Conservation (phyloP, 2,329 filamentous ascomycete species). For the Claviceps maximensis region DNA sequence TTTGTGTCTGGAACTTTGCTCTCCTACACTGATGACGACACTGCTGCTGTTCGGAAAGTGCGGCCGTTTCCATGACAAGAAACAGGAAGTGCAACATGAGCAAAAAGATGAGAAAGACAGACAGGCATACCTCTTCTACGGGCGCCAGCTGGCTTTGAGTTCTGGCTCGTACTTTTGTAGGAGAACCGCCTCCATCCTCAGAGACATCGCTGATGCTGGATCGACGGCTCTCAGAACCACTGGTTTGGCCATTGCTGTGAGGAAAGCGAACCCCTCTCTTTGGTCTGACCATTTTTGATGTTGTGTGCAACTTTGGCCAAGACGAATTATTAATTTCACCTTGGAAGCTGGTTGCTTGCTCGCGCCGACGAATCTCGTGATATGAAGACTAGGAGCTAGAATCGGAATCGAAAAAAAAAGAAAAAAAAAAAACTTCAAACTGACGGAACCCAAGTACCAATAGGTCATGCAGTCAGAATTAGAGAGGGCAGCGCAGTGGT, state of each 20-base stretch:
- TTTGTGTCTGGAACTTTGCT: neutral
- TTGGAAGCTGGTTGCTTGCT: neutral
- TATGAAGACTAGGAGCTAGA: too few relatives aligned
- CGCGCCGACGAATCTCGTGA: neutral
- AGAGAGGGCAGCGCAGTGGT: neutral
- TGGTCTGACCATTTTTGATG: conserved; percentile 20
- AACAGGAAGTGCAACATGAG: neutral
- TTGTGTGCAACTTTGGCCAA: neutral
- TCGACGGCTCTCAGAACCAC: conserved; percentile 41
- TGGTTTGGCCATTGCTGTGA: conserved; percentile 30
- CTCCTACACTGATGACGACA: too few relatives aligned
- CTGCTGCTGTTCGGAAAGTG: neutral
- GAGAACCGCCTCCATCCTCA: conserved; percentile 33
- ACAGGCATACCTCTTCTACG: conserved; percentile 21
- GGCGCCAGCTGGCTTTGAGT: conserved; percentile 18
- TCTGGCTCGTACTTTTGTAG: conserved; percentile 16
- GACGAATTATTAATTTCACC: neutral
- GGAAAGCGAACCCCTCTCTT: conserved; percentile 43
- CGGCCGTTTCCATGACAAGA: neutral
- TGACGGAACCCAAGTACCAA: neutral
- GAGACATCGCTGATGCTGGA: conserved; percentile 60
- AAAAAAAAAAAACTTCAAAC: neutral
- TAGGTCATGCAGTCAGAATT: neutral
- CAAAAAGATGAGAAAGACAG: neutral
- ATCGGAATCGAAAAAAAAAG: neutral